Conservation (phyloP, 2,329 filamentous ascomycete species). For the Sclerotinia subarctica region DNA sequence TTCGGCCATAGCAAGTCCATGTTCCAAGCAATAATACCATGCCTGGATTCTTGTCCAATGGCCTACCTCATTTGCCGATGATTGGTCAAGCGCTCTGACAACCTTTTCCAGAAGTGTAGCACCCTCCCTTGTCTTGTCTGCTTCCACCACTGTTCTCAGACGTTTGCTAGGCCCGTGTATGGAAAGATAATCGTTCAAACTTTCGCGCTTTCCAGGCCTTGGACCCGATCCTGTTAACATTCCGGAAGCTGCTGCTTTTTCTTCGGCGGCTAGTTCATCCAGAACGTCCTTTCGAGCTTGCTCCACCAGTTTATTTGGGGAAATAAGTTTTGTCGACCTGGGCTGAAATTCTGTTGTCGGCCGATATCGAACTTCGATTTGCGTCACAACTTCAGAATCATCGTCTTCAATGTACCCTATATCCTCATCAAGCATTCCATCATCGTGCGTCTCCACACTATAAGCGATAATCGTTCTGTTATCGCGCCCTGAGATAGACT, state of each 20-base stretch:
- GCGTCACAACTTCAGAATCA: constrained; percentile 1
- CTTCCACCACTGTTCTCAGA: constrained; percentile 6
- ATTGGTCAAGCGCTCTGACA: background rate
- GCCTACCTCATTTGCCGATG: constrained; percentile 7
- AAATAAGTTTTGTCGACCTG: constrained; percentile 3
- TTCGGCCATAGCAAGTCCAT: background rate
- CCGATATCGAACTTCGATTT: constrained; percentile 16
- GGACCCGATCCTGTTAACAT: background rate
- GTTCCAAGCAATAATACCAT: constrained; percentile 9
- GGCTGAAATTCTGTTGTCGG: constrained; percentile 13
- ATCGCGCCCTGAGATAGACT: background rate
- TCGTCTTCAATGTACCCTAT: background rate
- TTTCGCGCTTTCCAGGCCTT: background rate
- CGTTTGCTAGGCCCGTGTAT: constrained; percentile 9
- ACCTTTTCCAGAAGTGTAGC: background rate
- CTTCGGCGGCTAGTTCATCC: constrained; percentile 6
- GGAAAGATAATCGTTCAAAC: background rate
- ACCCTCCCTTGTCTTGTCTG: background rate
- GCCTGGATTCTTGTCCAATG: constrained; percentile 18
- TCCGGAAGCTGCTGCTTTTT: constrained; percentile 3
- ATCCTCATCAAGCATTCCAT: constrained; percentile 9
- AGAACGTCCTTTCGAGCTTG: background rate
- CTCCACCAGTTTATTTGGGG: background rate
- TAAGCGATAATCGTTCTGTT: background rate
- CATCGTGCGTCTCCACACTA: constrained; percentile 2